Base-by-base conservation (phyloP, 2,329 filamentous ascomycete genomes). In the Westerdykella ornata region DNA sequence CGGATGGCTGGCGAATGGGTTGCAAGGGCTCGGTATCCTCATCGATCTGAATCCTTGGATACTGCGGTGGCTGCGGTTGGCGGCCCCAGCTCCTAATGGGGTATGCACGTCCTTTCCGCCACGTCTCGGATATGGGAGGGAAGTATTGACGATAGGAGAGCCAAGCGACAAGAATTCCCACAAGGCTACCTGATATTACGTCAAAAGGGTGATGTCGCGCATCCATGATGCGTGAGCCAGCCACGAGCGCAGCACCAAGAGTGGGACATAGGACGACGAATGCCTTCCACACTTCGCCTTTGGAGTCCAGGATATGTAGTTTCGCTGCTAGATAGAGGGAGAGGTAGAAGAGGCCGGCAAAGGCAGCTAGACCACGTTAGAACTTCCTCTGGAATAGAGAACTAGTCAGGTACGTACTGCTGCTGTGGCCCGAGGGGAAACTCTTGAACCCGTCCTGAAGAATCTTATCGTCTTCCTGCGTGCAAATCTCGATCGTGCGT, bases 141-240 rank as follows among this genome's bases (percentile, higher is more conserved):
- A 79, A 80, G 54, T 80, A 80, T 55, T 80, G 76, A 35, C 74
- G 68, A 51, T 80, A 80, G 1, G 75, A 65, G 20, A 68, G 65
- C 62, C 68, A 76, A 7, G 74, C 75, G 30, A 72, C 72, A 22
- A 72, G 49, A 14, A 77, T 66, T 3, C 77, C 77, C 2, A 80
- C 62, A 8, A 73, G 48, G 1, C 72, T 74, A 7, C 77, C 77
- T 11, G 71, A 72, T 31, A 80, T 68, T 20, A 80, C 77, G 48
- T 80, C 77, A 56, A 80, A 80, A 0, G 76, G 75, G 50, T 80
- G 77, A 44, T 80, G 77, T 13, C 77, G 70, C 16, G 76, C 76
- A 50, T 80, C 77, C 76, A 80, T 80, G 42, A 80, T 80, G 34
- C 77, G 72, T 12, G 72, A 73, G 29, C 75, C 72, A 5, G 76